Evolutionary conservation across 2,329 filamentous ascomycete genomes (phyloP).

Genomic region (Monilinia fructicola): DNA sequence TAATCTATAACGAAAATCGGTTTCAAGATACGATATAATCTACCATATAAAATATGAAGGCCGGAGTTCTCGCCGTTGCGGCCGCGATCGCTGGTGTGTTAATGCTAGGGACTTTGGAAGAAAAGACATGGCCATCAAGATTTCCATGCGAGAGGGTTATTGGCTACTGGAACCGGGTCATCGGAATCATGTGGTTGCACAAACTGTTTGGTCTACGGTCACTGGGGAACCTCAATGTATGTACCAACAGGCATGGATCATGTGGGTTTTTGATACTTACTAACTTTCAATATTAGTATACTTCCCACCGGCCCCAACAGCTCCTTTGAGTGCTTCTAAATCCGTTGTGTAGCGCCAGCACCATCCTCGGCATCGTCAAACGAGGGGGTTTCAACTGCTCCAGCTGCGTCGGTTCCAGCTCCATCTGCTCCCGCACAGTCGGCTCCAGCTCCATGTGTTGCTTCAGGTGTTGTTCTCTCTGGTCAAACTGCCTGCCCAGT

Average conservation of each 20-base stretch:
- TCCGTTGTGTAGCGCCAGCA: background rate
- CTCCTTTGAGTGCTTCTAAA: constrained; percentile 27
- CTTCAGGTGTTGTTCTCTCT: background rate
- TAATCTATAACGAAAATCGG: constrained; percentile 15
- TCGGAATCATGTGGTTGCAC: constrained; percentile 65
- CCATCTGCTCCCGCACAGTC: background rate
- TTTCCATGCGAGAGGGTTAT: constrained; percentile 52
- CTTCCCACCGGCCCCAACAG: constrained; percentile 32
- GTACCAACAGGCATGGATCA: constrained; percentile 31
- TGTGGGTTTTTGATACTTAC: background rate
- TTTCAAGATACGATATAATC: constrained; percentile 30
- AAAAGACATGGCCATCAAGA: constrained; percentile 54
- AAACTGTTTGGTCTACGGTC: constrained; percentile 69
- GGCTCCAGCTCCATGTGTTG: background rate
- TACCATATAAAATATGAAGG: constrained; percentile 66
- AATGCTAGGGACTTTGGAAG: constrained; percentile 53
- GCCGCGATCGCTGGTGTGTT: constrained; percentile 58
- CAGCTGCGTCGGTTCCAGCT: background rate
- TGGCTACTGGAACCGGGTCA: constrained; percentile 29
- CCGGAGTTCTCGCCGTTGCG: constrained; percentile 62
- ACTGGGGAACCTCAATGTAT: constrained; percentile 66
- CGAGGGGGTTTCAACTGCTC: background rate
- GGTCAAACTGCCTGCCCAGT: background rate
- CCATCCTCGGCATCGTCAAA: constrained; percentile 13
- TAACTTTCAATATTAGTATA: constrained; percentile 28